Percentiles rank a stretch among this genome's conserved stretches.
Evolutionary conservation across 2,329 filamentous ascomycete genomes (phyloP).

Genomic region (Sclerotinia glacialis): DNA sequence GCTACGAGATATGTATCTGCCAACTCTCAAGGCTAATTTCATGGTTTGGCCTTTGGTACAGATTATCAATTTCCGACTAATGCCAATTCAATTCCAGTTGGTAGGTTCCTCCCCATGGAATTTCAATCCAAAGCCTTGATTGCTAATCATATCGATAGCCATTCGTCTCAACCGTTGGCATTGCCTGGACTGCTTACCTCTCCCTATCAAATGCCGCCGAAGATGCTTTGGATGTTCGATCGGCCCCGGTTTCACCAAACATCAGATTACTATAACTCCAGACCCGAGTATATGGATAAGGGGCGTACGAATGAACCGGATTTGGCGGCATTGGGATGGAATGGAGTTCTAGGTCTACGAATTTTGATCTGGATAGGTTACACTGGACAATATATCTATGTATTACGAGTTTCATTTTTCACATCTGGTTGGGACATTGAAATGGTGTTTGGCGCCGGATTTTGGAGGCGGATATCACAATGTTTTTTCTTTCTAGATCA

Average conservation of each 20-base stretch:
- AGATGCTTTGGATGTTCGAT: constrained; percentile 37
- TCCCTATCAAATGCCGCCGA: constrained; percentile 87
- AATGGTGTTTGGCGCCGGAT: constrained; percentile 11
- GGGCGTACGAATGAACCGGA: constrained; percentile 12
- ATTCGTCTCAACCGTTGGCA: constrained; percentile 92
- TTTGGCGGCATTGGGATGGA: constrained; percentile 24
- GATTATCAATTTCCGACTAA: constrained; percentile 91
- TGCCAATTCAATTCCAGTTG: constrained; percentile 95
- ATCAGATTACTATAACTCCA: constrained; percentile 38
- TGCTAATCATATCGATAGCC: constrained; percentile 54
- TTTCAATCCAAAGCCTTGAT: constrained; percentile 21
- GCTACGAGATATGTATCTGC: constrained; percentile 89
- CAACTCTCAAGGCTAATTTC: constrained; percentile 93
- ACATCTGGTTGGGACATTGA: constrained; percentile 6
- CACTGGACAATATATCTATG: background rate
- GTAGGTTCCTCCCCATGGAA: constrained; percentile 53
- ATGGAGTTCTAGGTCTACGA: constrained; percentile 13
- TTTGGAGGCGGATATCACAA: background rate
- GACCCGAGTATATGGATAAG: constrained; percentile 24
- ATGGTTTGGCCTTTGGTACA: constrained; percentile 94
- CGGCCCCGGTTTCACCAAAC: constrained; percentile 38
- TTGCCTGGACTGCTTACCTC: constrained; percentile 96
- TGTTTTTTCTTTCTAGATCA: background rate
- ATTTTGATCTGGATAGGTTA: background rate
- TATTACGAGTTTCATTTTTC: constrained; percentile 16